Evolutionary conservation across 371 early-diverging fungal species (phyloP), one percentile per base, ranked within the genome.

Genomic region (Mucor velutinosus): DNA sequence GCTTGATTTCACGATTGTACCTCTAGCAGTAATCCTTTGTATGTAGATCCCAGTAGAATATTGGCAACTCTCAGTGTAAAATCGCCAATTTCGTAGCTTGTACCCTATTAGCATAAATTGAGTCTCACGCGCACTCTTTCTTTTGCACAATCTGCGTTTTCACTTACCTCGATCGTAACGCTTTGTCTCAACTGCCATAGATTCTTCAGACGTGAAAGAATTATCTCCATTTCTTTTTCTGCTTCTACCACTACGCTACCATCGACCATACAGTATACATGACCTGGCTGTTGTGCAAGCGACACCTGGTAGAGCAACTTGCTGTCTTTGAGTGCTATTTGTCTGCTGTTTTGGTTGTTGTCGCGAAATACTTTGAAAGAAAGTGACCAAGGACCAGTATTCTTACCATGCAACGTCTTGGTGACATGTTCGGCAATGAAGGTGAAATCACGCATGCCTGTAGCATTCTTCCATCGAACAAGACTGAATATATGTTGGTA

Each of bases 391-490:
- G 78, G 75, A 10, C 84, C 84, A 10, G 74, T 80, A 51, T 81
- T 79, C 47, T 78, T 81, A 27, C 84, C 84, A 43, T 84, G 84
- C 43, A 84, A 51, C 0, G 79, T 72, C 53, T 84, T 84, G 25
- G 80, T 80, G 23, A 84, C 82, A 73, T 80, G 76, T 43, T 84
- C 84, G 4, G 76, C 76, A 62, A 84, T 81, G 23, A 70, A 73
- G 0, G 76, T 77, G 55, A 84, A 77, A 66, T 81, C 82, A 33
- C 80, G 80, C 80, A 81, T 81, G 47, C 84, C 84, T 0, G 81
- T 84, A 12, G 84, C 84, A 76, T 84, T 81, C 60, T 81, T 81
- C 84, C 84, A 84, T 43, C 84, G 76, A 23, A 84, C 79, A 63
- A 84, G 64, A 73, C 84, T 84, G 56, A 56, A 12, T 30, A 21